Percentiles rank a stretch among this genome's conserved stretches.
Evolutionary conservation across 2,329 filamentous ascomycete species (phyloP).

Genomic region (Sporothrix variecibatus): DNA sequence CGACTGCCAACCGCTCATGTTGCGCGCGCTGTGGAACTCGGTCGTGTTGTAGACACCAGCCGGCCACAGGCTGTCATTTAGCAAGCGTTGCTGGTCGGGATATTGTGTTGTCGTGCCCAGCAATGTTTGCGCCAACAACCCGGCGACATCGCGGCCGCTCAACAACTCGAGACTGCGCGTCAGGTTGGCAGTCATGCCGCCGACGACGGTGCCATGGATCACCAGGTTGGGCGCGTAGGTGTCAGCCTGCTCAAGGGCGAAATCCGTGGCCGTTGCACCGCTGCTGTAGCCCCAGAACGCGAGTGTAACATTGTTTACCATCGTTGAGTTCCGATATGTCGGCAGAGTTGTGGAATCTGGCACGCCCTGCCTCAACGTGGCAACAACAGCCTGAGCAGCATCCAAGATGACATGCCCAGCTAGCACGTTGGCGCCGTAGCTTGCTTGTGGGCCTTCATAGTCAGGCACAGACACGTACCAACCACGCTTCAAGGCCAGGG

Average conservation of each 20-base stretch:
- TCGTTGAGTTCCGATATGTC: conserved; percentile 11
- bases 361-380: conserved; percentile 27
- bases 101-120: conserved; percentile 40
- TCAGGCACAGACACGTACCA: conserved; percentile 49
- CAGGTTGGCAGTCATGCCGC: conserved; percentile 46
- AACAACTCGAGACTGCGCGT: conserved; percentile 38
- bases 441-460: conserved; percentile 45
- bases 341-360: background rate
- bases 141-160: conserved; percentile 39
- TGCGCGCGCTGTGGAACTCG: conserved; percentile 36
- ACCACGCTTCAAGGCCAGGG: conserved; percentile 42
- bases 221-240: conserved; percentile 49
- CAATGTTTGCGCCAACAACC: conserved; percentile 40
- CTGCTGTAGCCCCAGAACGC: conserved; percentile 56
- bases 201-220: conserved; percentile 47
- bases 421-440: conserved; percentile 44
- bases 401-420: conserved; percentile 47
- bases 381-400: conserved; percentile 43
- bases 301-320: conserved; percentile 35
- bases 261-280: conserved; percentile 49
- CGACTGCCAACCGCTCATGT: conserved; percentile 36
- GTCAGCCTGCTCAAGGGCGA: conserved; percentile 45
- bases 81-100: conserved; percentile 34
- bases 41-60: conserved; percentile 38
- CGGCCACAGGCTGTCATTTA: conserved; percentile 35